Evolutionary conservation across 2,329 filamentous ascomycete genomes (phyloP), one percentile per base, ranked within the genome.

Genomic region (Fusarium azukiicola): DNA sequence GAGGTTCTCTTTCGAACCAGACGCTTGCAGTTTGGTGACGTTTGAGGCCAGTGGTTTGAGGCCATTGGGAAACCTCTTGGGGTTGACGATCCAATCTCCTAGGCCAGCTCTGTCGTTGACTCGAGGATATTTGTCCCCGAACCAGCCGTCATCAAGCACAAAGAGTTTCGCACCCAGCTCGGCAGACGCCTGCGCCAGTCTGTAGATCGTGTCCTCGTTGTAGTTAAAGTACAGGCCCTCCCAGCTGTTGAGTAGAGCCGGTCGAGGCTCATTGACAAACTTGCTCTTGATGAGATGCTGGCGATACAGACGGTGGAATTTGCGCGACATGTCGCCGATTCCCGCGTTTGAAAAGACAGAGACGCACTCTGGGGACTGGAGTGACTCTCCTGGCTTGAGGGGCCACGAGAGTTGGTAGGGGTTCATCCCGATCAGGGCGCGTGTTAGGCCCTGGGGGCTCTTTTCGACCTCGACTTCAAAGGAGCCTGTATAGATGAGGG

Each of bases 71-170:
- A 95, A 95, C 38, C 91, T 90, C 5, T 87, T 86, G 0, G 90
- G 90, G 73, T 95, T 94, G 2, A 90, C 90, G 1, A 89, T 86
- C 94, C 94, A 95, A 85, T 95, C 94, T 9, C 94, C 94, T 0
- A 95, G 88, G 2, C 93, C 93, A 2, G 91, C 88, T 1, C 88
- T 87, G 78, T 95, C 93, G 46, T 90, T 90, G 32, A 91, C 81
- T 0, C 94, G 92, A 2, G 94, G 93, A 74, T 94, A 91, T 47
- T 94, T 84, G 23, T 80, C 75, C 1, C 94, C 94, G 64, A 95
- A 95, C 94, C 93, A 95, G 6, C 94, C 94, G 73, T 95, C 94
- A 56, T 95, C 94, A 63, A 93, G 90, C 1, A 95, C 94, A 58
- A 95, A 93, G 0, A 95, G 89, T 76, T 91, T 90, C n/a, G 92